Base-by-base conservation (phyloP, 371 early-diverging fungal genomes). In the Mortierella sp. region DNA sequence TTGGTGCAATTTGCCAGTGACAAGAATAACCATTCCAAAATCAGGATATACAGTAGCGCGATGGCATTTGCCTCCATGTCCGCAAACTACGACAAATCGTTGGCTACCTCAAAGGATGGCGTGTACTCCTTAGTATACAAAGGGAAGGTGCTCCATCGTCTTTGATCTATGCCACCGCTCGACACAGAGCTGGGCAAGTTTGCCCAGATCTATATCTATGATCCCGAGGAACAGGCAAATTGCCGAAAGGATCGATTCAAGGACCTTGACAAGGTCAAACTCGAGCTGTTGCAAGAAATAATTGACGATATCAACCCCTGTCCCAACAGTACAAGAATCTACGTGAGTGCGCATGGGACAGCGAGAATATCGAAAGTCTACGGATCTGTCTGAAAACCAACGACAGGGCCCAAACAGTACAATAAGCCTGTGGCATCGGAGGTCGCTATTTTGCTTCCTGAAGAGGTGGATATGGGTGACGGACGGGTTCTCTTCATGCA, bases 201-300 rank as follows among this genome's bases (percentile, higher is more conserved):
- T 26, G 28, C 49, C 2, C 50, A 59, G 42, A 66, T 66, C 4
- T 66, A 59, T n/a, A 46, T 59, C 21, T 43, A 34, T 14, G 37
- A 50, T 30, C 15, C 50, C 27, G 50, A 27, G 32, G 50, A 26
- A 2, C 30, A 50, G 19, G 50, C 26, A 19, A n/a, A 26, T 30
- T 34, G 7, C 11, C 37, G 37, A 7, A 34, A 34, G 37, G 37
- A 34, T 4, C 4, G 37, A 1, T 11, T 34, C 11, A 34, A 34
- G 11, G 50, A 50, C 4, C 28, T n/a, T 17, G 30, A 31, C 30
- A n/a, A 11, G 1, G 6, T 14, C 6, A 44, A 14, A 2, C 46
- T 44, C 15, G 1, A 7, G 37, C 7, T 11, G 37, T 11, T 34
- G 7, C 37, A 34, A 14, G 14, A 0, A 7, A 34, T 34, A 7